Evolutionary conservation across 352 stramenopile species (phyloP), one percentile per base, ranked within the genome.

Genomic region (Pythium vanterpoolii): DNA sequence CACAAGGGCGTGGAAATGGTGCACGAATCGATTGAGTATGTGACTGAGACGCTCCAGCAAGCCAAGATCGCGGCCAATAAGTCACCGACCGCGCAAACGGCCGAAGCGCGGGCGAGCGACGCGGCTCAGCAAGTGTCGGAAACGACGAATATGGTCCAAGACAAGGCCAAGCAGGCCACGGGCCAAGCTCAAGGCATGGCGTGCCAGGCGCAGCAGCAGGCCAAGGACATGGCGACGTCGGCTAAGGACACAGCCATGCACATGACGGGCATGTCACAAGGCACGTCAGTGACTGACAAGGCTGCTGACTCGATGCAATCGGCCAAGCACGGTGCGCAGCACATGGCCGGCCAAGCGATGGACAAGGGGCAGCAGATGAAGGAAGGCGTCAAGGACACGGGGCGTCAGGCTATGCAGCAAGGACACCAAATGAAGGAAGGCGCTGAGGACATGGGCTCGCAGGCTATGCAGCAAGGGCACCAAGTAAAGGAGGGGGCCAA

Each of bases 21-120:
- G 16, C 66, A 71, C 8, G 77, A 88, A 51, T 81, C 73, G 27
- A 69, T 89, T 21, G 83, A 73, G 30, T 92, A 92, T 61, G 72
- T 88, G 21, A 78, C 74, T 21, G 74, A 88, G 50, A 83, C 74
- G 39, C 62, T 90, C 33, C 59, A 83, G 8, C 80, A 88, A 10
- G 76, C 77, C 4, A 88, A 87, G 55, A 28, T 81, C 6, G 66
- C 69, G 3, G 77, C 80, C 3, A 74, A 68, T 56, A 68, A 83
- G 31, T 86, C 77, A 21, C 51, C 68, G 1, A 70, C 71, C 10
- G 74, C 72, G 7, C 70, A 79, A 46, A 54, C 43, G 52, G 67
- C 72, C 1, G 77, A 87, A 53, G 40, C 67, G 26, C 73, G 76
- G 30, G 69, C 36, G 7, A 13, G 27, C 2, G 46, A 42, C 6